These are phyloP conservation scores for Phytophthora foliorum DNA, from an alignment of 352 stramenopile genomes.

Conservation along the genomic window DNA sequence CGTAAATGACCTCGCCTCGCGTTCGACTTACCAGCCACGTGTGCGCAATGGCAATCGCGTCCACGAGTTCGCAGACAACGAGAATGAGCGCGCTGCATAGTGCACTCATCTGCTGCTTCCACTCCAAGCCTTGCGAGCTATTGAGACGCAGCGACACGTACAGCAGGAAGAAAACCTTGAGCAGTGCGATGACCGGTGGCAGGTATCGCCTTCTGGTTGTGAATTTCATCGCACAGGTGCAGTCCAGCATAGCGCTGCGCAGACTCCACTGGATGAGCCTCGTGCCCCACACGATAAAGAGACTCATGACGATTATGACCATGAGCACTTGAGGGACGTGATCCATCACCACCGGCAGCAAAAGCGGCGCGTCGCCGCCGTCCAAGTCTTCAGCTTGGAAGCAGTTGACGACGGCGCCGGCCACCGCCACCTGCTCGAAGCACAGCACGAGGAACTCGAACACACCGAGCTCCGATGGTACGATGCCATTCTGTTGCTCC, in stretches of 20 bases:
- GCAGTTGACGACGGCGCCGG: constrained; percentile 46
- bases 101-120: constrained; percentile 35
- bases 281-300: constrained; percentile 37
- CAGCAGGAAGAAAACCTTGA: constrained; percentile 39
- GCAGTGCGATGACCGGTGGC: constrained; percentile 37
- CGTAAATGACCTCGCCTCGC: constrained; percentile 32
- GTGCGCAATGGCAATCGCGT: constrained; percentile 33
- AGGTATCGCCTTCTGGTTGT: constrained; percentile 35
- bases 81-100: constrained; percentile 42
- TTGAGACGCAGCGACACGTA: constrained; percentile 34
- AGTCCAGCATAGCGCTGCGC: constrained; percentile 27
- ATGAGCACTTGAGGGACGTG: constrained; percentile 37
- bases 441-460: constrained; percentile 49
- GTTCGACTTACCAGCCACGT: constrained; percentile 38
- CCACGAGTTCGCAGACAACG: constrained; percentile 39
- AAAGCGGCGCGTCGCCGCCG: constrained; percentile 27
- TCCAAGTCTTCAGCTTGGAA: constrained; percentile 34
- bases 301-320: constrained; percentile 32
- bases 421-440: constrained; percentile 45
- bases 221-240: constrained; percentile 28
- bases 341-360: constrained; percentile 30
- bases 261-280: constrained; percentile 35
- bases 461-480: constrained; percentile 36
- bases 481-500: constrained; percentile 28
- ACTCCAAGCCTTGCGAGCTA: constrained; percentile 24